These are phyloP conservation scores for Fragilariopsis cylindrus DNA, from an alignment of 108 stramenopile genomes.

Conservation along the genomic window DNA sequence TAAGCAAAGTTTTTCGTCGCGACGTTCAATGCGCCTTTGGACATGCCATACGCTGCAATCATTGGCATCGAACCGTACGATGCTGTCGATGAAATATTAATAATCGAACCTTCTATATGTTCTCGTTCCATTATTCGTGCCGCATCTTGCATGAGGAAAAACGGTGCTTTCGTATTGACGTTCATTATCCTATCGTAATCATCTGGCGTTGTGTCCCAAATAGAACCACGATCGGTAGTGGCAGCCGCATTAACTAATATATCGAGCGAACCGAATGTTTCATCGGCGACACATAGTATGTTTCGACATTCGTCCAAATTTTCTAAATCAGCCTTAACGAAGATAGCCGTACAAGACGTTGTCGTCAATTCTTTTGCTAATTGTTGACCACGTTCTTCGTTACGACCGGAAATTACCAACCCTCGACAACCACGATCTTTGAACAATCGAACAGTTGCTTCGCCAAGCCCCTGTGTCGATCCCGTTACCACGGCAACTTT, in stretches of 20 bases:
- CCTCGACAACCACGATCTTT: constrained; percentile 25
- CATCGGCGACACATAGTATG: constrained; percentile 23
- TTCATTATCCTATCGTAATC: constrained; percentile 28
- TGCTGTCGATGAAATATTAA: constrained; percentile 32
- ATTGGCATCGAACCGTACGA: constrained; percentile 34
- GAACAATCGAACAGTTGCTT: constrained; percentile 28
- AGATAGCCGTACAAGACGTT: constrained; percentile 12
- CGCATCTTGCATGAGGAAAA: constrained; percentile 34
- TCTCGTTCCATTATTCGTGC: constrained; percentile 38
- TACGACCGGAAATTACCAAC: constrained; percentile 28
- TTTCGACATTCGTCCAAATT: constrained; percentile 22
- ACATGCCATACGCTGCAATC: constrained; percentile 29
- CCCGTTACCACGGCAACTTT: constrained; percentile 34
- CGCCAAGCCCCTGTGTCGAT: constrained; percentile 31
- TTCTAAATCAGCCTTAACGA: constrained; percentile 22
- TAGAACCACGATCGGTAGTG: constrained; percentile 22
- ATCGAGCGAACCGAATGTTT: constrained; percentile 28
- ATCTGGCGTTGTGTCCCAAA: constrained; percentile 37
- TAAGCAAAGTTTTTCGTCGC: constrained; percentile 32
- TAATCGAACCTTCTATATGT: constrained; percentile 18
- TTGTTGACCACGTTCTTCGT: constrained; percentile 17
- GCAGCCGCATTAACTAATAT: constrained; percentile 34
- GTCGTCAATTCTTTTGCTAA: constrained; percentile 17
- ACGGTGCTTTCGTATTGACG: constrained; percentile 29
- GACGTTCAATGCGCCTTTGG: constrained; percentile 30